Base-by-base conservation (phyloP, 495 filamentous ascomycete genomes). In the Neurospora sp. region DNA sequence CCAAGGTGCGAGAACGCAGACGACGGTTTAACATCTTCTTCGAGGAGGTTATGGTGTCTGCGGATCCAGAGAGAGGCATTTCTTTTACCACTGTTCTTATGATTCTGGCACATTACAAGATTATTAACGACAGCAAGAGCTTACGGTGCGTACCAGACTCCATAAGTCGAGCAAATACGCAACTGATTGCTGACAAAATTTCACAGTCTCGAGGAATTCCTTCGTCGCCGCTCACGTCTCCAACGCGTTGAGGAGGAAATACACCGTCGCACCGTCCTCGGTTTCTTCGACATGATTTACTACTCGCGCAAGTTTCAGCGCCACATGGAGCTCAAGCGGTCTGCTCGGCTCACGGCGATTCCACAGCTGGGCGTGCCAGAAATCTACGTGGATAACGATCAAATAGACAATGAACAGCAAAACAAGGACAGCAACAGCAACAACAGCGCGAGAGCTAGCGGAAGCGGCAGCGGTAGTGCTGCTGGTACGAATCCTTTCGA, bases 101-200 rank as follows among this genome's bases (percentile, higher is more conserved):
- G 93, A 97, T 97, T 71, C 86, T 99, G 20, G 95, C 96, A 18
- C 96, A 99, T 82, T 96, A 98, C 86, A 99, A 99, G 74, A 93
- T 99, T 78, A 99, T 99, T 78, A 97, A 89, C 74, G 96, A 99
- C 84, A 98, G 90, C 84, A 98, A 98, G 85, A 96, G 93, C 82
- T 81, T 99, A 75, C 89, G 89, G 90, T 91, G 87, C 77, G 82
- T 74, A 31, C 9, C 10, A 12, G 22, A n/a, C 27, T 40, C 31
- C 9, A 20, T 69, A 39, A 42, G 37, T 4, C 9, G 45, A 69
- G 42, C 38, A 75, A 14, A 35, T 16, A 70, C 38, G 74, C 70
- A 53, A 73, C 74, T 74, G 68, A 76, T 72, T 74, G 37, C 70
- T 69, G 47, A 59, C 47, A 59, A n/a, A 0, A 61, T 35, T 20